Evolutionary conservation across 306 rosid species (phyloP), one percentile per base, ranked within the genome.

Genomic region (Begonia masoniana): DNA sequence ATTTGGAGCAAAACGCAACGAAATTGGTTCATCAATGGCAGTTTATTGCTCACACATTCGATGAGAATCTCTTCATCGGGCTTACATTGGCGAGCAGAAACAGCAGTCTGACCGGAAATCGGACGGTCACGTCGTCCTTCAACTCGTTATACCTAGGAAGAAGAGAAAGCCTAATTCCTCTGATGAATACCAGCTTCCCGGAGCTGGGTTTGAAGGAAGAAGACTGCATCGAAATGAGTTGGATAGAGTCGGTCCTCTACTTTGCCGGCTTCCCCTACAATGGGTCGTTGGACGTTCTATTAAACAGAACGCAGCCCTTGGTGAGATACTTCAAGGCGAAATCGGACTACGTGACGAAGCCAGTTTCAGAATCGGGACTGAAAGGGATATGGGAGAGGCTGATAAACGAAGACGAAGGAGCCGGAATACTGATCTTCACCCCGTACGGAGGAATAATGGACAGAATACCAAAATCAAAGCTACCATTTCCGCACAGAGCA

Each of bases 401-500:
- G 49, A n/a, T 10, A 45, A n/a, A 10, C 6, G 77, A 76, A 62
- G 82, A 59, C 21, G 74, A 60, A 4, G 65, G 70, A 39, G 73
- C 78, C 3, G 15, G 5, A 14, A 4, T 50, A 57, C 26, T 79
- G 77, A 65, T 78, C 26, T 74, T 67, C 75, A 72, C 62, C 39
- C 91, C 87, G 1, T 77, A 79, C 36, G 87, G 95, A 1, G 91
- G 82, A 56, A 77, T 55, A 62, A 85, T 74, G 91, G 70, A 62
- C 62, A 67, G 65, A 7, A 74, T 85, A 24, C 46, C 70, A 0
- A 74, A 76, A 43, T 65, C 80, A 2, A 81, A 70, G 41, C 74
- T 14, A 9, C 77, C 87, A 8, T 85, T 82, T 58, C 95, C 87
- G 61, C 95, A 85, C 39, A 63, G 95, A 61, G 72, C 62, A 11